These are phyloP conservation scores for Calonectria naviculata DNA, from an alignment of 2,329 filamentous ascomycete genomes.

Conservation along the genomic window DNA sequence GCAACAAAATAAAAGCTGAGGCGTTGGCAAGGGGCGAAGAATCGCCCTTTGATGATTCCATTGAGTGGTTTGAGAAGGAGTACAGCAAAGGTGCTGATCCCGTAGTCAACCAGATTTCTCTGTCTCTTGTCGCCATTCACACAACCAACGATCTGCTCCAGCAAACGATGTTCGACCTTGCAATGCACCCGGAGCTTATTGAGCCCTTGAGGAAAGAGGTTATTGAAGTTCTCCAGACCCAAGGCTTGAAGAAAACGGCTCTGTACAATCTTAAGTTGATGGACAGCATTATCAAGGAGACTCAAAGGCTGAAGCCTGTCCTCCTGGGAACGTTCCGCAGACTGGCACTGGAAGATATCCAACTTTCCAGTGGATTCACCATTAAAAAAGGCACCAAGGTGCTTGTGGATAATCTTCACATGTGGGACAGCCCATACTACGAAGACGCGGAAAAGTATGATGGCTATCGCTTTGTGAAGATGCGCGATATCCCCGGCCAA, in stretches of 20 bases:
- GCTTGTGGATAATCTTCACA: background rate
- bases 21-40: background rate
- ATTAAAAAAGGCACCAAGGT: background rate
- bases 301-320: background rate
- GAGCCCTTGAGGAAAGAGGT: background rate
- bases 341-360: background rate
- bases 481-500: background rate
- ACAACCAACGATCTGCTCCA: background rate
- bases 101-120: background rate
- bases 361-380: background rate
- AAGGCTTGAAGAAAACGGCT: background rate
- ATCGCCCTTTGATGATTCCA: background rate
- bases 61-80: background rate
- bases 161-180: background rate
- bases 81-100: background rate
- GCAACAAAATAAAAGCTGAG: background rate
- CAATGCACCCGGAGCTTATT: background rate
- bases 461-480: background rate
- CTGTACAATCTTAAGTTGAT: background rate
- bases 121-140: background rate
- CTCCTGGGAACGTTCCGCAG: background rate
- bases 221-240: background rate
- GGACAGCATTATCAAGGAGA: background rate
- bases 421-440: background rate
- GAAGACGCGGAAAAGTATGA: background rate